Base-by-base conservation (phyloP, 139 green algal genomes). In the Pedinophyceae sp. region DNA sequence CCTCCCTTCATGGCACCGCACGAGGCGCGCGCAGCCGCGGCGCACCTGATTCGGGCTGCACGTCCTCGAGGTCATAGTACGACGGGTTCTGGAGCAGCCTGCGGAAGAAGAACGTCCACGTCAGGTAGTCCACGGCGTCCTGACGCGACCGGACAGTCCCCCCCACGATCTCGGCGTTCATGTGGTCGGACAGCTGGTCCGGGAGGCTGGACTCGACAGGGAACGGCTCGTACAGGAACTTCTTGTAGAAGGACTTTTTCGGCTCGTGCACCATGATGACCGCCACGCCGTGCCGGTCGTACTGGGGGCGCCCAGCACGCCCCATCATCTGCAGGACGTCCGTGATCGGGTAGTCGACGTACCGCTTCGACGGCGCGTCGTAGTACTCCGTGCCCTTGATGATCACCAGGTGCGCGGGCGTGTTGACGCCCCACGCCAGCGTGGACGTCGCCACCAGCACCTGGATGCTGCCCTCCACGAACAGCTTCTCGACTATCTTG, bases 221-320 rank as follows among this genome's bases (percentile, higher is more conserved):
- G 71, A 97, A 97, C 22, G 90, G 90, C 69, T 96, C 89, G 56
- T 97, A 97, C 60, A 98, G 67, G 68, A 96, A 98, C 69, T 93
- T 89, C 64, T 97, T 97, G 74, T 95, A 97, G 64, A 97, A 98
- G 52, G 72, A 74, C 72, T 98, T 98, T 64, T 97, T 97, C 55
- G 90, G 82, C 59, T 97, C 91, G 61, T 94, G 76, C 60, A 91
- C 91, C 74, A 98, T 91, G 65, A 98, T 93, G 24, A 98, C 88
- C 0, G 85, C 85, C 38, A 91, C 75, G 27, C 80, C 90, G 40
- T 84, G 75, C 6, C 64, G 60, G 66, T 98, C 89, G 62, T 80
- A 96, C 70, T 96, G 89, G 26, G 89, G 90, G 10, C 87, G 69
- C 22, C 87, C 87, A 23, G 87, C 87, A 26, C 87, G 73, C 10